A percentile compares a stretch with the other conserved stretches of the same genome.
These are phyloP conservation scores for Coniosporium tulheliwenetii DNA, from an alignment of 2,329 filamentous ascomycete genomes.

Conservation along the genomic window DNA sequence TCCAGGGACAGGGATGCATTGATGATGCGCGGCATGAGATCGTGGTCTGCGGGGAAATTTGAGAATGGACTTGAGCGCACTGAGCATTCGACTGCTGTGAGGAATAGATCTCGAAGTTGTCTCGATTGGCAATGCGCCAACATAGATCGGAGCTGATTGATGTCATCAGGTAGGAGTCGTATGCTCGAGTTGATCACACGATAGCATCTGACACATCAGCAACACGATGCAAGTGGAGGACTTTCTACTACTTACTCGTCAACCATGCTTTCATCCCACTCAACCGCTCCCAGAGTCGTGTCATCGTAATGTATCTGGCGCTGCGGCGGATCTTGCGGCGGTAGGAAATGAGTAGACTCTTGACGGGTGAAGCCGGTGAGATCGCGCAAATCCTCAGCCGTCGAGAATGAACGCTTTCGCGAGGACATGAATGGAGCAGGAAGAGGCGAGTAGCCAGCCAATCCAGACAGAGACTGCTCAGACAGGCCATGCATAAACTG, in stretches of 20 bases:
- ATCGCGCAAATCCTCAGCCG: constrained; percentile 25
- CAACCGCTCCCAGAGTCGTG: constrained; percentile 14
- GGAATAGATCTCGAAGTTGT: constrained; percentile 45
- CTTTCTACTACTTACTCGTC: constrained; percentile 13
- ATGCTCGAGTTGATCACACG: constrained; percentile 49
- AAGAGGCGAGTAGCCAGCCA: constrained; percentile 37
- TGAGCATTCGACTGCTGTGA: constrained; percentile 44
- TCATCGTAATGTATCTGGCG: constrained; percentile 10
- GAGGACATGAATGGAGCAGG: constrained; percentile 23
- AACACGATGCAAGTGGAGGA: constrained; percentile 5
- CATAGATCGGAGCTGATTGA: constrained; percentile 38
- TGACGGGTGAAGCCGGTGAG: not conserved
- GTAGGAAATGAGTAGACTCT: not conserved
- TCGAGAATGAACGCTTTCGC: constrained; percentile 33
- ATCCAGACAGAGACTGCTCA: not conserved
- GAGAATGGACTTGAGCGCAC: constrained; percentile 35
- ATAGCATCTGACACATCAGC: constrained; percentile 39
- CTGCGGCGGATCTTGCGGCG: not conserved
- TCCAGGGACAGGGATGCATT: not conserved
- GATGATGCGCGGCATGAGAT: too few relatives aligned
- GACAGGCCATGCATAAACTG: constrained; percentile 9
- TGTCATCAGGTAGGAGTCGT: constrained; percentile 46
- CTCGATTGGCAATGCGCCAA: constrained; percentile 39
- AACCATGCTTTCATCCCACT: constrained; percentile 30
- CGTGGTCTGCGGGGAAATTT: too few relatives aligned